phyloP scores from a whole-genome alignment of 768 basidiomycete species.

The Polyporus arcularius region DNA sequence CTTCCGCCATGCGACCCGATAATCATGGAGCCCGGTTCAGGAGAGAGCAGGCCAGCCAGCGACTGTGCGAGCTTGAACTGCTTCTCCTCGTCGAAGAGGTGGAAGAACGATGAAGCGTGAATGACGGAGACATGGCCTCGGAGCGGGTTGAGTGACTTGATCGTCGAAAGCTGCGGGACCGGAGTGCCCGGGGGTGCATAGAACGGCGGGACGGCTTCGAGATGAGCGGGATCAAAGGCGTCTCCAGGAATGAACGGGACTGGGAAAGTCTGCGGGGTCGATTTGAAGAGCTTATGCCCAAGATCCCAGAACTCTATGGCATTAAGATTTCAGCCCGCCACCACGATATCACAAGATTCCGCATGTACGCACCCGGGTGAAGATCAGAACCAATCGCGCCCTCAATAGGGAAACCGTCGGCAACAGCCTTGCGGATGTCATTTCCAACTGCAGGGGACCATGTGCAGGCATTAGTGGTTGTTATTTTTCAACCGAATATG shows the following conservation, averaged over 20 bases:
- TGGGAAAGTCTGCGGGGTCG: constrained; percentile 52
- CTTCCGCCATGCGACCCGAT: constrained; percentile 43
- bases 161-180: constrained; percentile 29
- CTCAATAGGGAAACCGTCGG: constrained; percentile 44
- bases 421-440: constrained; percentile 42
- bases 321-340: not conserved
- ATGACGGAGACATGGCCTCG: constrained; percentile 50
- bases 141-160: constrained; percentile 41
- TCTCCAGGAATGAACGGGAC: constrained; percentile 59
- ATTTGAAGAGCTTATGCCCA: constrained; percentile 61
- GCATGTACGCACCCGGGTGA: constrained; percentile 30
- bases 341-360: not conserved
- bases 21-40: constrained; percentile 45
- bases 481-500: not conserved
- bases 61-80: constrained; percentile 44
- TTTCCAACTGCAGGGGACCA: constrained; percentile 37
- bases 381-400: constrained; percentile 43
- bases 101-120: constrained; percentile 52
- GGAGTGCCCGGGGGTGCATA: not conserved
- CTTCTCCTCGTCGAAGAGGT: constrained; percentile 43
- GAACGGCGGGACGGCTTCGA: constrained; percentile 25
- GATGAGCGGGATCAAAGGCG: constrained; percentile 46
- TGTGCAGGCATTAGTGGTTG: not conserved
- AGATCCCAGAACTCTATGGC: constrained; percentile 59
- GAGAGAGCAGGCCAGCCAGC: constrained; percentile 45